Percentiles rank a stretch among this genome's conserved stretches.
phyloP scores from a whole-genome alignment of 345 rosid genomes.

The Salix brachista region DNA sequence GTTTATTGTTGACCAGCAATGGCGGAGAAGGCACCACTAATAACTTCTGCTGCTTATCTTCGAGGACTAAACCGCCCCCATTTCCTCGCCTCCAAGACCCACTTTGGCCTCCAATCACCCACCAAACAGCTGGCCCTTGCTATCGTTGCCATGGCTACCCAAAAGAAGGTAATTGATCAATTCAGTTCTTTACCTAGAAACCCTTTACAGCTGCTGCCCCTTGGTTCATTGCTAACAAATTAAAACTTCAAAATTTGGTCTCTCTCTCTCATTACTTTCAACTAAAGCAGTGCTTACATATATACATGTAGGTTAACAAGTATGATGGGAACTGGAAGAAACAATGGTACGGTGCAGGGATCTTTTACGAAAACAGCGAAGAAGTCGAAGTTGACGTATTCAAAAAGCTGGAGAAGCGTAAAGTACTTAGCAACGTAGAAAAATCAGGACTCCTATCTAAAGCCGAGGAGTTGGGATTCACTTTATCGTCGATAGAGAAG shows the following conservation, averaged over 20 bases:
- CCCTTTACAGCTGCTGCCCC: background rate
- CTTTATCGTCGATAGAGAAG: slow-evolving; percentile 86
- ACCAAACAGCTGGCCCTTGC: slow-evolving; percentile 33
- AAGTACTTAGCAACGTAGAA: slow-evolving; percentile 82
- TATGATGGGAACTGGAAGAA: slow-evolving; percentile 67
- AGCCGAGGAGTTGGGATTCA: slow-evolving; percentile 70
- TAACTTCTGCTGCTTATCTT: slow-evolving; percentile 40
- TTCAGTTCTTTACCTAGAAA: background rate
- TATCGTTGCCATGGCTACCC: slow-evolving; percentile 76
- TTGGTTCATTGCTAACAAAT: background rate
- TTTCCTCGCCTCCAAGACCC: slow-evolving; percentile 33
- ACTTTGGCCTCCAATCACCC: slow-evolving; percentile 20
- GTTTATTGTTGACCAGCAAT: slow-evolving; percentile 24
- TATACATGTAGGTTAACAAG: slow-evolving; percentile 58
- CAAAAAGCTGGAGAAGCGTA: slow-evolving; percentile 81
- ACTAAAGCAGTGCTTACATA: too few species aligned
- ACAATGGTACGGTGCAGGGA: slow-evolving; percentile 87
- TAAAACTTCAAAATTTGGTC: background rate
- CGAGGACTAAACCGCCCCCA: slow-evolving; percentile 18
- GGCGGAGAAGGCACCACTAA: slow-evolving; percentile 48
- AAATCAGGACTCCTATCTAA: slow-evolving; percentile 80
- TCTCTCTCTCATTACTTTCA: background rate
- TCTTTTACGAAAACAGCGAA: slow-evolving; percentile 83
- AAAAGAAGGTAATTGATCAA: slow-evolving; percentile 54
- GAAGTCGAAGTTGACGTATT: slow-evolving; percentile 80